Base-by-base conservation (phyloP, 2,329 filamentous ascomycete genomes). In the Neospermospora avenae region DNA sequence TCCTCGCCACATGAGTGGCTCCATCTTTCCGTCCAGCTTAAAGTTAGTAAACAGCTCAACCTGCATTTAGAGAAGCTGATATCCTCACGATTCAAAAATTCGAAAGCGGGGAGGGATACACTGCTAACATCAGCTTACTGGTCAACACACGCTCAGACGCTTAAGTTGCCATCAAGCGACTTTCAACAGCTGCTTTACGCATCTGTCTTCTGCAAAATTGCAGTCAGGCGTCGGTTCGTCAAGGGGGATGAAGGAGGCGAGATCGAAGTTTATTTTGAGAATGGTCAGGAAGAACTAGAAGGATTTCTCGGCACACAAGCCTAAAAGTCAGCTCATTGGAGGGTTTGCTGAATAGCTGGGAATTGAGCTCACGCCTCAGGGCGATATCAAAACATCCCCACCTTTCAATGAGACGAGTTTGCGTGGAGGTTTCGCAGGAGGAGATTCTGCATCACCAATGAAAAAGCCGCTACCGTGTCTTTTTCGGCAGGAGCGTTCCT, bases 351-450 rank as follows among this genome's bases (percentile, higher is more conserved):
- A 72, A 58, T 78, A 78, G 63, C 74, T 79, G 24, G 77, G 74
- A 8, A 71, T 84, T 4, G 75, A 80, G 60, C 61, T 74, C n/a
- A 70, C 72, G 16, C 69, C 72, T 0, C 68, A 68, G 25, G 80
- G 80, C 0, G 77, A 80, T 35, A 74, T 84, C 31, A 74, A 77
- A 56, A 70, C 71, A 0, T 71, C 70, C 20, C 63, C 68, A 1
- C 80, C 80, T 37, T 81, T 83, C 65, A 74, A 77, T 42, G 74
- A 78, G 68, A 82, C 81, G 3, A 80, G 69, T 57, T 75, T 82
- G 0, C 69, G 72, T 2, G 83, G 83, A 0, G 78, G 81, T 2
- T 84, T 81, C 71, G 81, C 81, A 0, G 80, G 74, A 0, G 83
- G 83, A 0, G 83, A 86, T 57, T 42, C 37, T 14, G 41, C 16